Base-by-base conservation (phyloP, 2,329 filamentous ascomycete genomes). In the Malbranchea cinnamomea region DNA sequence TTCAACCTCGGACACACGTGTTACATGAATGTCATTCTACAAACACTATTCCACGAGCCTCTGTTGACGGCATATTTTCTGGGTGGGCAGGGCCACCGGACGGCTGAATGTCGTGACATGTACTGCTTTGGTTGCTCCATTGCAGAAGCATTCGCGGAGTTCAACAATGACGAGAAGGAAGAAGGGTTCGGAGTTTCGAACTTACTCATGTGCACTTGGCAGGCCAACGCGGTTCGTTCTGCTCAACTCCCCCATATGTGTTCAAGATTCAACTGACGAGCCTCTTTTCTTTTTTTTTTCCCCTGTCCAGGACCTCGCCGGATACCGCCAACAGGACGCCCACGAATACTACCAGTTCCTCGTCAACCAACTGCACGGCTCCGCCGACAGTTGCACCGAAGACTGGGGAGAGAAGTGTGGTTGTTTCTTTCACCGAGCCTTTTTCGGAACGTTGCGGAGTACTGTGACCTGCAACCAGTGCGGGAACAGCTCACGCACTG, bases 1-100 rank as follows among this genome's bases (percentile, higher is more conserved):
- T 94, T 92, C 56, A 98, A 95, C 48, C 87, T 93, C 52, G 89
- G 87, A n/a, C 84, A 91, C 35, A 95, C 89, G 7, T 98, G 87
- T 60, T 98, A 94, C 56, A 87, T 95, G 67, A 92, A 89, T 44
- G 87, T 94, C 17, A 84, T 95, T 27, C 65, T 98, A 10, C 89
- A 95, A 53, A 84, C 79, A 33, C 74, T 98, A 43, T 70, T 95
- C 32, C 87, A 94, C 59, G 94, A 95, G 48, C 87, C 87, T 1
- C 68, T 94, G 25, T 68, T 98, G 17, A 75, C 82, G 36, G 85
- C 87, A 43, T 95, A 82, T 54, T 95, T 93, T 52, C 74, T 98
- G 4, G n/a, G n/a, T n/a, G 77, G 79, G 23, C 85, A 93, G 50
- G 83, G 85, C 1, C 87, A 98, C 53, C 76, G 78, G 44, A 76